Base-by-base conservation (phyloP, 768 basidiomycete species). In the Podaxis rugospora region DNA sequence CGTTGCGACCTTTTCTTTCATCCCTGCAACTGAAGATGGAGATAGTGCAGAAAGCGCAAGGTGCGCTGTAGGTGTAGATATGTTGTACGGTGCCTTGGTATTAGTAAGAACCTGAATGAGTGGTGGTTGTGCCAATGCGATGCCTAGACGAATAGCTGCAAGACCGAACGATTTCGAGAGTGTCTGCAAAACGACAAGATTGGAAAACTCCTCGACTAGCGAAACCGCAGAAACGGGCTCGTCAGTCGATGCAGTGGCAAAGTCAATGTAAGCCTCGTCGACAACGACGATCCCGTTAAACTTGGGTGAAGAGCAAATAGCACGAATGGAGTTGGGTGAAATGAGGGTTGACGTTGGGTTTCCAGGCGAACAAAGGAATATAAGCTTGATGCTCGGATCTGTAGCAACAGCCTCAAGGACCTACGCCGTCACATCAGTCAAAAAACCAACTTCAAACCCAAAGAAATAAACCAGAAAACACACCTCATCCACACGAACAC, bases 191-290 rank as follows among this genome's bases (percentile, higher is more conserved):
- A 99, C 93, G 68, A 90, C 89, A 11, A 99, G 65, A 68, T 99
- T 99, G 9, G 84, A 85, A 69, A 92, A 98, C 51, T 92, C 84
- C 60, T 85, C 79, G 55, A 97, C 79, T 25, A 98, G 77, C 3
- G 81, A 76, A 13, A 81, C 85, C 0, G 93, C 91, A 46, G 87
- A 90, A 28, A 80, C 74, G 16, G 77, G 79, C 7, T 66, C 46
- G 1, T 66, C 65, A 28, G 70, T 67, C 14, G 36, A 44, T 9
- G 78, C 71, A 0, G 80, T 80, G 0, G 90, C 85, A 67, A 98
- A 99, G 72, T 99, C 97, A 70, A 98, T 90, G 74, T 99, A 98
- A 0, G 97, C 97, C 72, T 99, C 97, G 69, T 99, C 97, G 4
- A 98, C 88, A 28, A 96, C 82, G 40, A 98, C 88, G 63, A 99